Base-by-base conservation (phyloP, 2,329 filamentous ascomycete genomes). In the Pezizomycotina sp. region DNA sequence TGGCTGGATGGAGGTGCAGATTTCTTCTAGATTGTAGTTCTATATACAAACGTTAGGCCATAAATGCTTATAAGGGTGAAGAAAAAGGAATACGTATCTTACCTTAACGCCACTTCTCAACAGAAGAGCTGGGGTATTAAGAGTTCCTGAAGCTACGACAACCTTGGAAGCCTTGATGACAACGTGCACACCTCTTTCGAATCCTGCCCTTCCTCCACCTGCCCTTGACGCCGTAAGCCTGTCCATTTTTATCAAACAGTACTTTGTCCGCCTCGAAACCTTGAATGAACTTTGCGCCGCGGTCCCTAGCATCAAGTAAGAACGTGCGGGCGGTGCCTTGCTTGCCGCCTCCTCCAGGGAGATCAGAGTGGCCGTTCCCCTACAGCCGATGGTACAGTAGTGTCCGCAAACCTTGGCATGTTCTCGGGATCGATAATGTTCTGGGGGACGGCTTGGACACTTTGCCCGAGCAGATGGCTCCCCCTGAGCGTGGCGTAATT, bases 1-100 rank as follows among this genome's bases (percentile, higher is more conserved):
- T 64, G 66, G 51, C 74, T 1, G 83, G 86, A 52, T 95, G 86
- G 1, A 92, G 57, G 50, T 89, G 65, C 3, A 93, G 68, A 50
- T 93, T 80, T 5, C 66, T 68, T 16, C 86, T 86, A 93, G 76
- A 38, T 92, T 74, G 3, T 65, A 65, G 53, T 92, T 92, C 61
- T 72, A 50, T 9, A 26, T 7, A 7, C 5, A n/a, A n/a, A n/a
- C n/a, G n/a, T n/a, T n/a, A 10, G 7, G 38, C 27, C 31, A 24
- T 53, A 24, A 3, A 15, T n/a, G 16, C 24, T 18, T n/a, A 36
- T 20, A 9, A 21, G 8, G 7, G 9, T 14, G 14, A 21, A 20
- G 9, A 5, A 22, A 5, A 8, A n/a, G 6, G 18, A 19, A 16
- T 12, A 35, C 30, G 28, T 10, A 47, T 50, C 62, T 53, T 48